These are phyloP conservation scores for Rosa lucieae DNA, from an alignment of 306 rosid species.

Conservation along the genomic window DNA sequence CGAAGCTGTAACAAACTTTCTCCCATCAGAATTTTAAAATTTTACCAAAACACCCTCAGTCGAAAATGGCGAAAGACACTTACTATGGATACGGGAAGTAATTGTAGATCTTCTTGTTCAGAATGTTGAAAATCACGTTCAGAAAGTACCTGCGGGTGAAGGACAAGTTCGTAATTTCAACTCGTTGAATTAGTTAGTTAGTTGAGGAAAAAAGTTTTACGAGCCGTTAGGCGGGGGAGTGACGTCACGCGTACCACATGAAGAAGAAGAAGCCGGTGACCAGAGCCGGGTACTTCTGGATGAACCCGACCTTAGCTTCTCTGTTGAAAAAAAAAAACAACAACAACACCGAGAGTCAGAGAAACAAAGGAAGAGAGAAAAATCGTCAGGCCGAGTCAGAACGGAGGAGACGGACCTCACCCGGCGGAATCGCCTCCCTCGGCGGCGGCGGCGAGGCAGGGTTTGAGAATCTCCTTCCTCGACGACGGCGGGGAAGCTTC, in stretches of 20 bases:
- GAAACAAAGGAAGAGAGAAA: not conserved
- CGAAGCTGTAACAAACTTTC: conserved; percentile 41
- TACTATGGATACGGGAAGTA: conserved; percentile 62
- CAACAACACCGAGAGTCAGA: conserved; percentile 17
- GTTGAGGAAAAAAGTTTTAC: not conserved
- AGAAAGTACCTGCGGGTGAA: conserved; percentile 43
- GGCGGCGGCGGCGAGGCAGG: conserved; percentile 68
- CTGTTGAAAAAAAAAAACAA: conserved; percentile 29
- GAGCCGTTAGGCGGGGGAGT: not conserved
- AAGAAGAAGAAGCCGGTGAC: conserved; percentile 60
- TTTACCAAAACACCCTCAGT: not conserved
- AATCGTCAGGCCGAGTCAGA: conserved; percentile 42
- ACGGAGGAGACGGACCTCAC: conserved; percentile 99
- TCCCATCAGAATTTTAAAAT: not conserved
- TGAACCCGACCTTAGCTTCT: conserved; percentile 61
- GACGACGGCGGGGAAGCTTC: conserved; percentile 35
- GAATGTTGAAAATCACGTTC: conserved; percentile 59
- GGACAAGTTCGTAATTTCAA: not conserved
- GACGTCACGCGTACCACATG: conserved; percentile 42
- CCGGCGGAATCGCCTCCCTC: conserved; percentile 95
- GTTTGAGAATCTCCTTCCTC: conserved; percentile 48
- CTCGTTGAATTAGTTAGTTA: no score
- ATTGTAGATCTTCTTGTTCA: conserved; percentile 57
- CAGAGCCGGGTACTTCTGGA: conserved; percentile 41
- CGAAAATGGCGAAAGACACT: conserved; percentile 2